Base-by-base conservation (phyloP, 2,329 filamentous ascomycete species). In the Colletotrichum salicis region DNA sequence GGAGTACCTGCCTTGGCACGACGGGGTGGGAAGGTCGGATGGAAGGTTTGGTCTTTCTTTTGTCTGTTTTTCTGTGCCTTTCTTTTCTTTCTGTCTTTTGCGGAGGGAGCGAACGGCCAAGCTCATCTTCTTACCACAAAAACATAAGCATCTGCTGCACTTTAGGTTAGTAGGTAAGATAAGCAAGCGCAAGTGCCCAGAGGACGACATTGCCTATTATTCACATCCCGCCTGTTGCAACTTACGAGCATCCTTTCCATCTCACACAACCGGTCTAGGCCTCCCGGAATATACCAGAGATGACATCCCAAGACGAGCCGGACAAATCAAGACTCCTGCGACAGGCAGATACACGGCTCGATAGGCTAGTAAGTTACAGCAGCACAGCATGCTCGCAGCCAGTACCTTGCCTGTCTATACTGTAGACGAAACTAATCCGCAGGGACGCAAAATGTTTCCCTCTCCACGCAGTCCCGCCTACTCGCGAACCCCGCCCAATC, bases 321-420 rank as follows among this genome's bases (percentile, higher is more conserved):
- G 45, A 57, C n/a, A 5, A 27, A 24, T 45, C 15, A 57, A 67
- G 19, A 35, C 51, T n/a, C 27, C 52, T 35, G 48, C 51, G n/a
- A n/a, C n/a, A 70, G 62, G 67, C 59, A 68, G 60, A 70, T 29
- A 31, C 59, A 52, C n/a, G 52, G 62, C 35, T 15, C 19, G 8
- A 24, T 13, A 27, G 51, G 33, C 24, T 24, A 24, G 24, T 15
- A 60, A 35, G 41, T 52, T 45, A 31, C 31, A 41, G 8, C 13
- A 33, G 24, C 60, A 63, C 61, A 61, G 67, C 35, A 51, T 51
- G 64, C 59, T 68, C 51, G 61, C 61, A 54, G 61, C 61, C 67
- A 59, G 61, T 54, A 52, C 29, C 41, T 65, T 65, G 51, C 54
- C 67, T 48, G 13, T 22, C 41, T 48, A 22, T 48, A 41, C 41